Base-by-base conservation (phyloP, 2,329 filamentous ascomycete species). In the Coniella lustricola region DNA sequence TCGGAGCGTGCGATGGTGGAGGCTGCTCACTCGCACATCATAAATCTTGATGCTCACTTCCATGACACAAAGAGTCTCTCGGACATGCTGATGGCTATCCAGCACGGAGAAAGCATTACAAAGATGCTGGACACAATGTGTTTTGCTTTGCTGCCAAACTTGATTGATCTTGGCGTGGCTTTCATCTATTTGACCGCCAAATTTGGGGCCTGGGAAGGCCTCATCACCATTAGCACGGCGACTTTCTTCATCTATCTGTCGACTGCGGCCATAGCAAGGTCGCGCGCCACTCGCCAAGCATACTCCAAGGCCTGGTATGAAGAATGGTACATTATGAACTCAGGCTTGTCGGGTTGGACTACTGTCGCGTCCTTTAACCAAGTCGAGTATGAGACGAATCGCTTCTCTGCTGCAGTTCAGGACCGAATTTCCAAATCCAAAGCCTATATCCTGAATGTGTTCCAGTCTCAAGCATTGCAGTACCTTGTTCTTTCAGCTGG, bases 401-500 rank as follows among this genome's bases (percentile, higher is more conserved):
- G 77, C 21, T 77, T 81, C 56, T 68, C 71, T 3, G 64, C 67
- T 45, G 76, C 77, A 9, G 72, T 81, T 40, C 63, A 65, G 35
- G 62, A 65, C 12, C 61, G 67, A 13, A 61, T 71, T 9, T 53
- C 57, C 10, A 65, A 65, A 33, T 64, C 65, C 4, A 66, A 69
- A 53, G 59, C 60, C 9, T 62, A 72, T 12, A 67, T 65, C 48
- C 56, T 72, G 34, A 69, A 69, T 22, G 77, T 75, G 57, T 62
- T 75, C 33, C 54, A 74, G n/a, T 73, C 74, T 0, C 72, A 77
- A 43, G 76, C 75, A 2, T 72, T 77, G 41, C 76, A 81, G 53
- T 77, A 76, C 42, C 60, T 87, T 33, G 75, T 87, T 25, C 72
- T 87, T n/a, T 79, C 82, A 1, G 80, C 75, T 51, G 85, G 86